Evolutionary conservation across 192 early-diverging fungal genomes (phyloP), one percentile per base, ranked within the genome.

Genomic region (Mortierella antarctica): DNA sequence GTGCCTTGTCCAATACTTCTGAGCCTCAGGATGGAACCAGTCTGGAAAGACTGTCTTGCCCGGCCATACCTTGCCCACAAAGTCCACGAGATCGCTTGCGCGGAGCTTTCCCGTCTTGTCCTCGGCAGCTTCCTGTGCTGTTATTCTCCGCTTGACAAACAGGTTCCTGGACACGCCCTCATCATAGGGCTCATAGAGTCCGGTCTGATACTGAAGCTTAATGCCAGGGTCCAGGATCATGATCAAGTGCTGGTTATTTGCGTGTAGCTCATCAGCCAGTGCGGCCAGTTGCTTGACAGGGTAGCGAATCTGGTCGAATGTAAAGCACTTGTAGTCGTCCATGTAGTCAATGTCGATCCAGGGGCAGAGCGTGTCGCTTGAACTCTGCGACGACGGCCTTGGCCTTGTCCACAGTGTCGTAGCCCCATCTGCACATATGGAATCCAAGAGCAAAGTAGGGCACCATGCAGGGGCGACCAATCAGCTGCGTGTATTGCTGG

Each of bases 301-400:
- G 62, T 87, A 93, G 31, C 83, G 83, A 14, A 62, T 70, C 2
- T 82, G 71, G 51, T 90, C 86, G 47, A 89, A 87, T 5, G 90
- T 90, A 49, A 93, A 93, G 59, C 84, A 83, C 52, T 88, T 90
- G 20, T 70, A 82, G 13, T 67, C 62, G 46, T 91, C 87, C 91
- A 93, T 93, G 67, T 93, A 93, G 62, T 92, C 91, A 61, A 92
- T 87, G 54, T 91, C 90, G 5, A 87, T 88, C 90, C 90, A 91
- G 81, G 18, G 91, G 91, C 48, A 92, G 82, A 6, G 65, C 69
- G 39, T 85, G 80, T 9, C 86, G 61, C 23, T 85, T 81, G 65
- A 90, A 89, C 31, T 85, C 85, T 23, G 82, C 74, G 45, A 91
- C 87, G 4, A 90, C 86, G 11, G 80, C 67, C 67, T 91, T 86